Conservation (phyloP, 768 basidiomycete genomes). For the Scleroderma bovista region DNA sequence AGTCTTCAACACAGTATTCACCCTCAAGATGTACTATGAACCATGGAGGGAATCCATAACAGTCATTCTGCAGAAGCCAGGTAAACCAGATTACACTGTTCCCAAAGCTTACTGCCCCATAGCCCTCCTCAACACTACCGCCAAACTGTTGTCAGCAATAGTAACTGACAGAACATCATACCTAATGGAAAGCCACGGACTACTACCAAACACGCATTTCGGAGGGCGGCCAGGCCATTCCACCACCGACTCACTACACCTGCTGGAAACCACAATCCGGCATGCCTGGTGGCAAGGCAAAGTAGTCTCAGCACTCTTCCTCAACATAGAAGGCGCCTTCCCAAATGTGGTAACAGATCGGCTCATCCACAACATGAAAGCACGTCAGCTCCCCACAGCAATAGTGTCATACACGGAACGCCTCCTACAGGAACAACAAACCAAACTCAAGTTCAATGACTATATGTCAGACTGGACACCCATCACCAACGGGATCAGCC, state of each 20-base stretch:
- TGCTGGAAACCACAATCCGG: slow-evolving; percentile 31
- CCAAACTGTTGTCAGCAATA: slow-evolving; percentile 24
- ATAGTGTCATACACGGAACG: slow-evolving; percentile 6
- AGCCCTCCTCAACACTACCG: slow-evolving; percentile 27
- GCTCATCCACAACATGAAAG: slow-evolving; percentile 28
- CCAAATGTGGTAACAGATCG: slow-evolving; percentile 30
- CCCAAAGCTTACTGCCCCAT: slow-evolving; percentile 36
- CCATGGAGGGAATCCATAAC: slow-evolving; percentile 24
- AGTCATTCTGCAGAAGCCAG: slow-evolving; percentile 32
- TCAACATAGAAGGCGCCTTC: slow-evolving; percentile 41
- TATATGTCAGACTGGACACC: slow-evolving; percentile 12
- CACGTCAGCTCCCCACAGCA: not conserved
- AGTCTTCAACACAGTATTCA: slow-evolving; percentile 10
- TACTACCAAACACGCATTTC: slow-evolving; percentile 35
- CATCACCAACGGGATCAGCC: slow-evolving; percentile 22
- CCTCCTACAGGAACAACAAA: slow-evolving; percentile 1
- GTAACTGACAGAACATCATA: slow-evolving; percentile 20
- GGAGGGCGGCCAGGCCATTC: slow-evolving; percentile 34
- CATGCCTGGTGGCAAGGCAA: slow-evolving; percentile 31
- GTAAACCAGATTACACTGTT: slow-evolving; percentile 27
- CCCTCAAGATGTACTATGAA: slow-evolving; percentile 6
- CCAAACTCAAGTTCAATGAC: slow-evolving; percentile 18
- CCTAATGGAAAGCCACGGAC: slow-evolving; percentile 24
- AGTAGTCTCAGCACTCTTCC: slow-evolving; percentile 34
- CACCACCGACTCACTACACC: slow-evolving; percentile 33